Percentiles rank a stretch among this genome's conserved stretches.
Conservation (phyloP, 441 rosid genomes). For the Adansonia grandidieri region DNA sequence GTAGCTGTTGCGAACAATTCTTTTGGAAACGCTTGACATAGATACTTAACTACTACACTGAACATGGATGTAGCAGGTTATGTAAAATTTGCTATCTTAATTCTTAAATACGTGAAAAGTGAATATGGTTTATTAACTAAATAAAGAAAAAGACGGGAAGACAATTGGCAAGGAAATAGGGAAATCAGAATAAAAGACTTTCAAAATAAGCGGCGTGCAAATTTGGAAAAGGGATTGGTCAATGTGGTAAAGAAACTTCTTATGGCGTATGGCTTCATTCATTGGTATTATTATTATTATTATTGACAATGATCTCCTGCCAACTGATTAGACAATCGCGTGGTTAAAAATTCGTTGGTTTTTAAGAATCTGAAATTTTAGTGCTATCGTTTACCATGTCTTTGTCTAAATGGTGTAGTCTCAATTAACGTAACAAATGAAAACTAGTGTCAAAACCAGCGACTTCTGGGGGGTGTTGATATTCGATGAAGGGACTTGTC, state of each 20-base stretch:
- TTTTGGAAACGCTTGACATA: background rate
- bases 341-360: background rate
- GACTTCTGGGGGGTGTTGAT: background rate
- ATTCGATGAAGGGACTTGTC: background rate
- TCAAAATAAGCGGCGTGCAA: background rate
- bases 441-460: background rate
- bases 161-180: background rate
- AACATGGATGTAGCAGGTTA: background rate
- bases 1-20: background rate
- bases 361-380: background rate
- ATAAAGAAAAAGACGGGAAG: background rate
- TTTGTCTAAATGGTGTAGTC: background rate
- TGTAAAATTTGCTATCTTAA: background rate
- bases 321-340: background rate
- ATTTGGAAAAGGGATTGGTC: background rate
- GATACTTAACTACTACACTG: background rate
- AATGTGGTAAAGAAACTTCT: background rate
- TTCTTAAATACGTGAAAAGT: background rate
- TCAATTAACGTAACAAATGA: background rate
- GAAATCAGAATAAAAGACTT: background rate
- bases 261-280: background rate
- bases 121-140: background rate
- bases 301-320: background rate
- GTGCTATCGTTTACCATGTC: background rate
- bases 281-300: background rate